These are phyloP conservation scores for Sarcocystis neurona DNA, from an alignment of 169 alveolate species.

Conservation along the genomic window DNA sequence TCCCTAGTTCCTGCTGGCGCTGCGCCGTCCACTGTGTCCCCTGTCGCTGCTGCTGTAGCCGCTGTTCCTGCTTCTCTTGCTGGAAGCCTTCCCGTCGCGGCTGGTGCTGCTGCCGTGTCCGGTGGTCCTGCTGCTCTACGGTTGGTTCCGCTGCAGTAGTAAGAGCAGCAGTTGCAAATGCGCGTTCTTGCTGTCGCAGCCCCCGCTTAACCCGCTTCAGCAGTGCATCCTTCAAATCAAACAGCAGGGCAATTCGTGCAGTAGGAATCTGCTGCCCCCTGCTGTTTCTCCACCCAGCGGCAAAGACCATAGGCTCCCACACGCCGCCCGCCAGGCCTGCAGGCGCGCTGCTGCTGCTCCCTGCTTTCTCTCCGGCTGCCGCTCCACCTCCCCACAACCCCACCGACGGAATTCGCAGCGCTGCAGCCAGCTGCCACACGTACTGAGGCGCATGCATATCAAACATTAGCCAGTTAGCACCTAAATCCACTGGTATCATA, in stretches of 20 bases:
- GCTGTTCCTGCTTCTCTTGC: background rate
- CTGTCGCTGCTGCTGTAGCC: background rate
- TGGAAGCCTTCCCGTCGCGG: background rate
- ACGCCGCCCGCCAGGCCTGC: constrained; percentile 45
- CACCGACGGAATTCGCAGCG: constrained; percentile 25
- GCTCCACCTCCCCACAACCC: constrained; percentile 50
- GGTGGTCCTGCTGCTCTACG: background rate
- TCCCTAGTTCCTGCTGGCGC: background rate
- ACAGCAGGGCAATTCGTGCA: constrained; percentile 25
- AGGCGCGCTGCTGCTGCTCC: constrained; percentile 10
- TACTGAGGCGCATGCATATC: constrained; percentile 48
- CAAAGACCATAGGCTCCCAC: constrained; percentile 55
- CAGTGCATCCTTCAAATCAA: constrained; percentile 35
- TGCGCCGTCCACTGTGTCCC: background rate
- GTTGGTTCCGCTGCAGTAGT: too few species aligned
- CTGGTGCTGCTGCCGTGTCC: background rate
- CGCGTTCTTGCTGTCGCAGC: background rate
- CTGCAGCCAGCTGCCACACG: constrained; percentile 56
- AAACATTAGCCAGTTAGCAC: constrained; percentile 62
- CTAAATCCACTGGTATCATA: constrained; percentile 33
- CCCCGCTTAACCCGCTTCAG: background rate
- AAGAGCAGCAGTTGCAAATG: too few species aligned
- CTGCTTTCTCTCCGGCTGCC: background rate
- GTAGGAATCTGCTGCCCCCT: constrained; percentile 8
- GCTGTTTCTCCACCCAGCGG: constrained; percentile 31